These are phyloP conservation scores for Eimeria praecox DNA, from an alignment of 169 alveolate species.

Conservation along the genomic window DNA sequence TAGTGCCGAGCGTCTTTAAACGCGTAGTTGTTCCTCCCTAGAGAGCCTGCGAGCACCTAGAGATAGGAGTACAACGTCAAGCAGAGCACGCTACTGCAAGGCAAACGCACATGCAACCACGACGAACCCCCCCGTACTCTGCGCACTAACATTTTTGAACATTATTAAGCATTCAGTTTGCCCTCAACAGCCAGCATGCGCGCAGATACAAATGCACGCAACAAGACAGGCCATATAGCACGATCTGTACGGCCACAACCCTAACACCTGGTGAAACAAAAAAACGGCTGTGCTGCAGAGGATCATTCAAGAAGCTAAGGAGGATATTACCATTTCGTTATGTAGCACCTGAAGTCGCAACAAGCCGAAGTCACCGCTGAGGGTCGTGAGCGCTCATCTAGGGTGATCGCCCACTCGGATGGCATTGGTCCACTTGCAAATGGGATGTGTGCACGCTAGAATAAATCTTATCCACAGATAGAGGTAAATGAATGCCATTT, in stretches of 20 bases:
- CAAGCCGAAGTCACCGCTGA: background rate
- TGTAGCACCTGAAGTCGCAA: background rate
- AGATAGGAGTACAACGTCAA: too few relatives aligned
- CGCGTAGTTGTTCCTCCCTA: too few relatives aligned
- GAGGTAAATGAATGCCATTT: background rate
- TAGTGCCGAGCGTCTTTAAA: too few relatives aligned
- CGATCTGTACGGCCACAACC: background rate
- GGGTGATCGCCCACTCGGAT: background rate
- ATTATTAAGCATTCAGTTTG: too few relatives aligned
- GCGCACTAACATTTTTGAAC: background rate
- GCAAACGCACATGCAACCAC: background rate
- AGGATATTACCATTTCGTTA: background rate
- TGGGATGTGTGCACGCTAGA: background rate
- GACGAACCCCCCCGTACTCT: background rate
- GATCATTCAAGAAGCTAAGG: background rate
- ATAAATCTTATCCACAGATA: background rate
- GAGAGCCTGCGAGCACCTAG: too few relatives aligned
- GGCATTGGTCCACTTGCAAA: background rate
- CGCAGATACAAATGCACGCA: background rate
- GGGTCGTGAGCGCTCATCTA: background rate
- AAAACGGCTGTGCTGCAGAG: background rate
- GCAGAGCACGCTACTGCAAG: too few relatives aligned
- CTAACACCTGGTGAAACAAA: background rate
- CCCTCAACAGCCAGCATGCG: background rate
- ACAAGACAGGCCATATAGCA: background rate